A percentile compares a stretch with the other conserved stretches of the same genome.
Conservation (phyloP, 176 grass and related monocot species). For the Oryza meridionalis region DNA sequence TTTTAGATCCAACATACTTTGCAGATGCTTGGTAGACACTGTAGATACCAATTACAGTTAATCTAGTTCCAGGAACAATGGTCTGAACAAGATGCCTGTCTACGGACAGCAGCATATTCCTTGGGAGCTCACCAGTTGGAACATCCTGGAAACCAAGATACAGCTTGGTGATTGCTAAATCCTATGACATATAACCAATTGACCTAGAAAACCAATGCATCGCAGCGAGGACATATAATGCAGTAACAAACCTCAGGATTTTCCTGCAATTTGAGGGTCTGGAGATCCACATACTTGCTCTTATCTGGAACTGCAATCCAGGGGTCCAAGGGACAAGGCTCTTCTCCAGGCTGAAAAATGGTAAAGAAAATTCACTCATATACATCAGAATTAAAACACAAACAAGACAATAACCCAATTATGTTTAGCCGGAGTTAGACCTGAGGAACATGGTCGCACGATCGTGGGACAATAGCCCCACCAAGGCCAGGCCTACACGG, state of each 20-base stretch:
- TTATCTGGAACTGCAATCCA: slow-evolving; percentile 97
- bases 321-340: slow-evolving; percentile 86
- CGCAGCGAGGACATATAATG: not conserved
- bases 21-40: slow-evolving; percentile 88
- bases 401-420: not conserved
- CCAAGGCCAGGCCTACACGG: slow-evolving; percentile 90
- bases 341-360: slow-evolving; percentile 77
- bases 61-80: slow-evolving; percentile 90
- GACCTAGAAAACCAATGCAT: not conserved
- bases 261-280: slow-evolving; percentile 95
- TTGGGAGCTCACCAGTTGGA: slow-evolving; percentile 95
- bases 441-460: slow-evolving; percentile 81
- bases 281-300: slow-evolving; percentile 98
- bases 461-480: slow-evolving; percentile 85
- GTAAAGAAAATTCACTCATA: slow-evolving; percentile 12
- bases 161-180: not conserved
- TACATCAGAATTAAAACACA: not conserved
- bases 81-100: slow-evolving; percentile 96
- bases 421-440: slow-evolving; percentile 36
- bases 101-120: slow-evolving; percentile 86
- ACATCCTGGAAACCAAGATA: slow-evolving; percentile 69
- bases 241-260: slow-evolving; percentile 82
- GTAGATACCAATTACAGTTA: slow-evolving; percentile 92
- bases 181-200: not conserved
- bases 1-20: slow-evolving; percentile 55